Evolutionary conservation across 495 filamentous ascomycete genomes (phyloP).

Genomic region (Chaetomium fimeti): DNA sequence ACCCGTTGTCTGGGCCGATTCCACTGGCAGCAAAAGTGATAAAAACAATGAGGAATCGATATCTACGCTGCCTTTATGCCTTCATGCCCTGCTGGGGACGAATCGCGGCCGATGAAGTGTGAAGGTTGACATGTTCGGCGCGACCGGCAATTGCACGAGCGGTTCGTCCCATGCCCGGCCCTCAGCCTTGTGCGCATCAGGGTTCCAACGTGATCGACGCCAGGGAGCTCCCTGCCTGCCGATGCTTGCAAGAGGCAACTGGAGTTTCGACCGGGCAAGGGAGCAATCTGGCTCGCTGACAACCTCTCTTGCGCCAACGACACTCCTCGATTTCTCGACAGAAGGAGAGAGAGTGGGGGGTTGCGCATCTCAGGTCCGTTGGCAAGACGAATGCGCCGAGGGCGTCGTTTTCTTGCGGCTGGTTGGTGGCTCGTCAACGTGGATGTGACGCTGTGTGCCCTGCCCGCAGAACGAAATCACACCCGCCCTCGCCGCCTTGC

Average conservation of each 20-base stretch:
- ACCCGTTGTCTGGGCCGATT: too few relatives aligned
- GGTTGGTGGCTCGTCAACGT: neutral
- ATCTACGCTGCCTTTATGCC: too few relatives aligned
- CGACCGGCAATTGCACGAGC: too few relatives aligned
- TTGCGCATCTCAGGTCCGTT: neutral
- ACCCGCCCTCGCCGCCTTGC: neutral
- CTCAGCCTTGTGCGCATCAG: slow-evolving; percentile 9
- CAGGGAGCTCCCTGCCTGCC: neutral
- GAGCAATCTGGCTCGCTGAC: neutral
- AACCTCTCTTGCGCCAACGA: neutral
- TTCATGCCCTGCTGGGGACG: too few relatives aligned
- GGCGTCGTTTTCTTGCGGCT: neutral
- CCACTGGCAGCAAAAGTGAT: neutral
- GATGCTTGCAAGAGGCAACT: neutral
- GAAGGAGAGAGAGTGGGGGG: neutral
- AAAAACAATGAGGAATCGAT: too few relatives aligned
- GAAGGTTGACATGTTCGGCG: too few relatives aligned
- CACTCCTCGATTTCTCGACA: neutral
- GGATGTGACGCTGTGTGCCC: slow-evolving; percentile 2
- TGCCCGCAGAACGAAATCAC: slow-evolving; percentile 1
- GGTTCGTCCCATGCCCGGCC: too few relatives aligned
- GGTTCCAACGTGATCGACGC: neutral
- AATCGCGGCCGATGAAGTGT: too few relatives aligned
- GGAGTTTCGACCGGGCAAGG: neutral
- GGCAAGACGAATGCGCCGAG: neutral